Percentiles rank a stretch among this genome's conserved stretches.
Conservation (phyloP, 164 flowering plant genomes). For the Chloranthus sessilifolius region DNA sequence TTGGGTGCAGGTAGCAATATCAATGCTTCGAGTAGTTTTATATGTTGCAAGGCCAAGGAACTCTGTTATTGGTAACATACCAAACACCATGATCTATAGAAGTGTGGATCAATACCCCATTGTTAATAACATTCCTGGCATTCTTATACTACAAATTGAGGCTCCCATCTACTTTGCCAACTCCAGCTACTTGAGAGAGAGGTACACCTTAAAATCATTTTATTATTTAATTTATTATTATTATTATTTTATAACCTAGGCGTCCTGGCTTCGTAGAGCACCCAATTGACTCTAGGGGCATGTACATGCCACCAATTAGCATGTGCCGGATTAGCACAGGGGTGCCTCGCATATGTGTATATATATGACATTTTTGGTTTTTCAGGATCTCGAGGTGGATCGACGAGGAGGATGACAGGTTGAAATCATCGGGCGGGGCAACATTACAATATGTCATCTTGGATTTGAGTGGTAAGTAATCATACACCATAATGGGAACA, state of each 20-base stretch:
- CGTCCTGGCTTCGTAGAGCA: too few relatives aligned
- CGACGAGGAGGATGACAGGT: slow-evolving; percentile 66
- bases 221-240: too few relatives aligned
- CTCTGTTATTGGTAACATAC: slow-evolving; percentile 44
- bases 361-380: not conserved
- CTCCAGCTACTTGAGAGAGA: slow-evolving; percentile 62
- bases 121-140: slow-evolving; percentile 47
- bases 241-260: too few relatives aligned
- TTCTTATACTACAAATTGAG: slow-evolving; percentile 53
- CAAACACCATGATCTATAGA: slow-evolving; percentile 46
- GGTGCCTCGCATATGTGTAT: too few relatives aligned
- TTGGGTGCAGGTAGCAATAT: slow-evolving; percentile 58
- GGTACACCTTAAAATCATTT: slow-evolving; percentile 24
- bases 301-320: too few relatives aligned
- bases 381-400: slow-evolving; percentile 60
- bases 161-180: slow-evolving; percentile 75
- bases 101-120: slow-evolving; percentile 51
- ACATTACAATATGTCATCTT: slow-evolving; percentile 62
- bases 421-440: slow-evolving; percentile 33
- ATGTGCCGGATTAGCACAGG: too few relatives aligned
- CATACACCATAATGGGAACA: not conserved
- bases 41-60: slow-evolving; percentile 64
- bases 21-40: slow-evolving; percentile 46
- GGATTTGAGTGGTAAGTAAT: slow-evolving; percentile 52
- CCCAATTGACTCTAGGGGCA: too few relatives aligned